These are phyloP conservation scores for Russula brevipes DNA, from an alignment of 768 basidiomycete genomes.

Conservation along the genomic window DNA sequence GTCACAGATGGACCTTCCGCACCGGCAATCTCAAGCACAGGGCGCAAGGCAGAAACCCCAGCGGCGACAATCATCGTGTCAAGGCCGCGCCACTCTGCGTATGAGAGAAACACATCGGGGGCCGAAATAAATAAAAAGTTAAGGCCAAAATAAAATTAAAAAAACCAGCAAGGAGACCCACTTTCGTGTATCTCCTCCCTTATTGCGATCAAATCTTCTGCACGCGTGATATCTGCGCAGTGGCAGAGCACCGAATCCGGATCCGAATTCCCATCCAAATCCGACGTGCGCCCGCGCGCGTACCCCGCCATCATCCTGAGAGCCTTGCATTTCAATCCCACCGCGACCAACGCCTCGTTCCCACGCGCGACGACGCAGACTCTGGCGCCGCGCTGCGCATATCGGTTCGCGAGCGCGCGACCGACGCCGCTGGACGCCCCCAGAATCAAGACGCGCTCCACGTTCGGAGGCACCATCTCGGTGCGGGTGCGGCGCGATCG, in stretches of 20 bases:
- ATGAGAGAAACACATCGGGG: not conserved
- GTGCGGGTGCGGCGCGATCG: conserved; percentile 34
- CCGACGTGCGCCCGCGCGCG: conserved; percentile 17
- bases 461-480: conserved; percentile 35
- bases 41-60: conserved; percentile 77
- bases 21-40: conserved; percentile 68
- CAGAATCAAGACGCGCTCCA: conserved; percentile 74
- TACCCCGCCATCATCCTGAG: no score
- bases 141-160: not conserved
- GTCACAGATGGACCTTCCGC: conserved; percentile 35
- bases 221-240: conserved; percentile 57
- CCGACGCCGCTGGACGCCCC: conserved; percentile 87
- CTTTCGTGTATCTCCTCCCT: conserved; percentile 50
- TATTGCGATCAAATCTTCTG: conserved; percentile 61
- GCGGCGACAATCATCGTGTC: conserved; percentile 81
- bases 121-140: no score
- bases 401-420: conserved; percentile 58
- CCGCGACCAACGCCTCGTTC: conserved; percentile 47
- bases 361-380: conserved; percentile 73
- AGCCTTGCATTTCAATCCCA: conserved; percentile 53
- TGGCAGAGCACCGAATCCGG: conserved; percentile 42
- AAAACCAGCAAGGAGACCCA: conserved; percentile 32
- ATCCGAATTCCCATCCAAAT: not conserved
- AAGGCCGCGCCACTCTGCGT: conserved; percentile 69
- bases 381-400: conserved; percentile 68